Evolutionary conservation across 2,329 filamentous ascomycete species (phyloP).

Genomic region (Aaosphaeria arxii): DNA sequence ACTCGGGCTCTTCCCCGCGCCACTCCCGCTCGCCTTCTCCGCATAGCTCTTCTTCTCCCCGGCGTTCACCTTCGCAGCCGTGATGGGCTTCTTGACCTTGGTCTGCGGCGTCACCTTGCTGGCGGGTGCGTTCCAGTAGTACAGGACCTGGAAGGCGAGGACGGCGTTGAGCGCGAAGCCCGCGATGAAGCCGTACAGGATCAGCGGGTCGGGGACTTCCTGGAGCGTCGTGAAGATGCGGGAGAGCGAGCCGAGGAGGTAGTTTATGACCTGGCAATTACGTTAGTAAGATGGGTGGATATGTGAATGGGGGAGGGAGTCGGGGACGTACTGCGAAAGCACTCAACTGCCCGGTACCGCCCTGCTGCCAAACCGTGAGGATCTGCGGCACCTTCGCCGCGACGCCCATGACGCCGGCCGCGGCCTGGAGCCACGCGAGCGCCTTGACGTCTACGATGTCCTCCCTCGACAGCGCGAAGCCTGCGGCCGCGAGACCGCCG

Average conservation of each 20-base stretch:
- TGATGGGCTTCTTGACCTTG: constrained; percentile 39
- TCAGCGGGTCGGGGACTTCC: constrained; percentile 94
- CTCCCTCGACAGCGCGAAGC: constrained; percentile 68
- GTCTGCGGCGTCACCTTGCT: constrained; percentile 25
- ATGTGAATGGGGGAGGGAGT: background rate
- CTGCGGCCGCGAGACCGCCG: constrained; percentile 67
- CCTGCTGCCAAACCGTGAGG: constrained; percentile 75
- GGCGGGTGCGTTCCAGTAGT: constrained; percentile 78
- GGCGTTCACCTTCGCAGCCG: constrained; percentile 30
- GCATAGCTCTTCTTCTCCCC: constrained; percentile 11
- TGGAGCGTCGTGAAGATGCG: constrained; percentile 97
- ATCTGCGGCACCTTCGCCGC: constrained; percentile 96
- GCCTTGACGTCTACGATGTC: constrained; percentile 63
- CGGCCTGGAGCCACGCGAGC: constrained; percentile 76
- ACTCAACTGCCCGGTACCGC: constrained; percentile 90
- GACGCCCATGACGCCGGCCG: constrained; percentile 77
- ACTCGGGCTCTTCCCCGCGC: constrained; percentile 9
- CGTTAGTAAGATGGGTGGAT: too few relatives aligned
- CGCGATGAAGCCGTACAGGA: constrained; percentile 90
- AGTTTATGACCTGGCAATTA: constrained; percentile 85
- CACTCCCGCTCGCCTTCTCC: constrained; percentile 3
- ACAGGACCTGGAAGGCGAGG: constrained; percentile 85
- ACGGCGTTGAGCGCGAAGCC: constrained; percentile 88
- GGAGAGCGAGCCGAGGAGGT: constrained; percentile 85
- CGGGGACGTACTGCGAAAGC: constrained; percentile 76